These are phyloP conservation scores for Pythium oligandrum DNA, from an alignment of 352 stramenopile genomes.

Conservation along the genomic window DNA sequence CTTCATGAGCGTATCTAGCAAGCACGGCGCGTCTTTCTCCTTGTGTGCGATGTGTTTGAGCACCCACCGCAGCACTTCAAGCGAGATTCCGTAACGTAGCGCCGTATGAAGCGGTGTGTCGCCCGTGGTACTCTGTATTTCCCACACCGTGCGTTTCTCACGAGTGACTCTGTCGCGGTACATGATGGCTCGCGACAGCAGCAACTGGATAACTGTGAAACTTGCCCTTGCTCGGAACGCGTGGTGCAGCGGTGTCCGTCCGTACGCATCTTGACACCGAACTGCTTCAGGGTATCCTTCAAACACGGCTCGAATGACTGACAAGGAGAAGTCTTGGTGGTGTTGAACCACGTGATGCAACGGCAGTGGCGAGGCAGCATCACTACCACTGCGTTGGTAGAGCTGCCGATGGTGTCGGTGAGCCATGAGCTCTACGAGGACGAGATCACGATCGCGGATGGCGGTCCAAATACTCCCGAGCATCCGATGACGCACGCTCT, in stretches of 20 bases:
- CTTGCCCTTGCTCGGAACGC: conserved; percentile 35
- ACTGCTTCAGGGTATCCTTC: conserved; percentile 36
- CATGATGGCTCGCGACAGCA: conserved; percentile 15
- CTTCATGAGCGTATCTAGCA: background rate
- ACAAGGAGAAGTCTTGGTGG: conserved; percentile 23
- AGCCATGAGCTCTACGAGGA: conserved; percentile 48
- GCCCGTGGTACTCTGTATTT: conserved; percentile 14
- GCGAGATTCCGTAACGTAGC: conserved; percentile 11
- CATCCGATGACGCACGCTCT: conserved; percentile 37
- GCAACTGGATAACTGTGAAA: conserved; percentile 21
- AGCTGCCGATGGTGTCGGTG: conserved; percentile 44
- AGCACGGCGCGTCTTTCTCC: too few relatives aligned
- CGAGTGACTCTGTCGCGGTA: background rate
- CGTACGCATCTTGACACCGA: conserved; percentile 34
- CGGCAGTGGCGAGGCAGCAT: conserved; percentile 34
- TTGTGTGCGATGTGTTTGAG: background rate
- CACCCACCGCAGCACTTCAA: conserved; percentile 42
- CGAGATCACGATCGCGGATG: conserved; percentile 26
- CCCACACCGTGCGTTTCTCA: conserved; percentile 9
- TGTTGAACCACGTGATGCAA: conserved; percentile 57
- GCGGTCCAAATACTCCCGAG: conserved; percentile 46
- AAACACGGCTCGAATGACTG: conserved; percentile 34
- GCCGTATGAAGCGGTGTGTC: conserved; percentile 22
- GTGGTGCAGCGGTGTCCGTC: conserved; percentile 60
- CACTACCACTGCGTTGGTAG: conserved; percentile 31